Percentiles rank a stretch among this genome's conserved stretches.
phyloP scores from a whole-genome alignment of 1,284 basidiomycete species.

The Schizophyllum amplum region DNA sequence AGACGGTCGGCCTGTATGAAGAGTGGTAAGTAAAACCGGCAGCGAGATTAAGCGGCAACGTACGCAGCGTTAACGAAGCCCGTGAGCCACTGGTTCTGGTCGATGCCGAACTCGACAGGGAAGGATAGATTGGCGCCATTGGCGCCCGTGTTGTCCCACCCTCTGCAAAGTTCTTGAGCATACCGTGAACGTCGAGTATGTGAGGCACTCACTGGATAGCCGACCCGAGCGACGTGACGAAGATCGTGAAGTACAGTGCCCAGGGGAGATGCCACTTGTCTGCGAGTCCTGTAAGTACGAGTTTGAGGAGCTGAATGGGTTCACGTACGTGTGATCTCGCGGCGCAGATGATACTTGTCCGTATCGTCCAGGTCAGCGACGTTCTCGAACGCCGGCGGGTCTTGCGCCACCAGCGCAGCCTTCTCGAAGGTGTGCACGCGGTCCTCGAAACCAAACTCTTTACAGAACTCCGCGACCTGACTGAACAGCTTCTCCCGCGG shows the following conservation, averaged over 20 bases:
- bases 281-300: not conserved
- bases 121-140: constrained; percentile 13
- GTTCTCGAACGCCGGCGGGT: constrained; percentile 3
- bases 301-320: not conserved
- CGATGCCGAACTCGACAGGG: constrained; percentile 11
- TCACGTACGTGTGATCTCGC: constrained; percentile 8
- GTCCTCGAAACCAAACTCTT: constrained; percentile 6
- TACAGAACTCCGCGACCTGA: constrained; percentile 3
- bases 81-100: constrained; percentile 5
- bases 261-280: constrained; percentile 6
- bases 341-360: constrained; percentile 2
- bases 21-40: not conserved
- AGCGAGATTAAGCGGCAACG: not conserved
- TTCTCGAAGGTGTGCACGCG: constrained; percentile 6
- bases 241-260: constrained; percentile 6
- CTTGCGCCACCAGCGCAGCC: constrained; percentile 7
- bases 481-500: not conserved
- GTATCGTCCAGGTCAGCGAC: constrained; percentile 5
- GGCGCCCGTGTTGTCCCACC: constrained; percentile 8
- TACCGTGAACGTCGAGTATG: not conserved
- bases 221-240: constrained; percentile 5
- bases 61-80: constrained; percentile 9
- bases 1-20: not conserved
- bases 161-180: not conserved
- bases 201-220: constrained; percentile 4